phyloP scores from a whole-genome alignment of 345 rosid species.

The Arabidopsis suecica region DNA sequence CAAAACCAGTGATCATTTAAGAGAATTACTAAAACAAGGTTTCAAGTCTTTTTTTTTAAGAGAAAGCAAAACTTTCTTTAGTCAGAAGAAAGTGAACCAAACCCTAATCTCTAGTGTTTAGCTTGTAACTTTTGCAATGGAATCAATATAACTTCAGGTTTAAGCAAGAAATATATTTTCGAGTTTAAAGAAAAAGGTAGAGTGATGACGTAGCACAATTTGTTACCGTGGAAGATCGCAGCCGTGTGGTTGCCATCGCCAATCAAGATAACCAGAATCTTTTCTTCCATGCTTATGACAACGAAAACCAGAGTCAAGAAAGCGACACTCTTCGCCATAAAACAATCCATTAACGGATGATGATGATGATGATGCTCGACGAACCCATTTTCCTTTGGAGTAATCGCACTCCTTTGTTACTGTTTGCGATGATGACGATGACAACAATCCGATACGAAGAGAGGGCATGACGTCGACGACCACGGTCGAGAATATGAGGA shows the following conservation, averaged over 20 bases:
- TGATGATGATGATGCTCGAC: constrained; percentile 40
- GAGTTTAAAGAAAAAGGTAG: not conserved
- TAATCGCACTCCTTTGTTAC: constrained; percentile 55
- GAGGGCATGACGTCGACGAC: constrained; percentile 31
- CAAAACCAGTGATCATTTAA: not conserved
- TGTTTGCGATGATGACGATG: not conserved
- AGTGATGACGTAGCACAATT: constrained; percentile 1
- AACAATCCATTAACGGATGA: constrained; percentile 14
- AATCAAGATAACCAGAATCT: constrained; percentile 63
- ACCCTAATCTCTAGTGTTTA: not conserved
- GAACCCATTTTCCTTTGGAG: constrained; percentile 73
- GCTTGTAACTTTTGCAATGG: constrained; percentile 3
- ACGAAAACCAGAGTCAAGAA: constrained; percentile 84
- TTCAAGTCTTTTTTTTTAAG: not conserved
- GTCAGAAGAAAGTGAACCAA: not conserved
- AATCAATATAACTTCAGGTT: constrained; percentile 30
- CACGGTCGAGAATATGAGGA: constrained; percentile 49
- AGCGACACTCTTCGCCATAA: constrained; percentile 70
- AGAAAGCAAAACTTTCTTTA: not conserved
- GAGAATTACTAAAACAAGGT: not conserved
- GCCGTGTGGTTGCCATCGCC: constrained; percentile 92
- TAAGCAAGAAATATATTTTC: constrained; percentile 10
- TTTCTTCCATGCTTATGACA: constrained; percentile 68
- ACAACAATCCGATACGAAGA: constrained; percentile 37
- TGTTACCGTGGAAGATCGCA: constrained; percentile 79